Evolutionary conservation across 768 basidiomycete species (phyloP).

Genomic region (Suillus cothurnatus): DNA sequence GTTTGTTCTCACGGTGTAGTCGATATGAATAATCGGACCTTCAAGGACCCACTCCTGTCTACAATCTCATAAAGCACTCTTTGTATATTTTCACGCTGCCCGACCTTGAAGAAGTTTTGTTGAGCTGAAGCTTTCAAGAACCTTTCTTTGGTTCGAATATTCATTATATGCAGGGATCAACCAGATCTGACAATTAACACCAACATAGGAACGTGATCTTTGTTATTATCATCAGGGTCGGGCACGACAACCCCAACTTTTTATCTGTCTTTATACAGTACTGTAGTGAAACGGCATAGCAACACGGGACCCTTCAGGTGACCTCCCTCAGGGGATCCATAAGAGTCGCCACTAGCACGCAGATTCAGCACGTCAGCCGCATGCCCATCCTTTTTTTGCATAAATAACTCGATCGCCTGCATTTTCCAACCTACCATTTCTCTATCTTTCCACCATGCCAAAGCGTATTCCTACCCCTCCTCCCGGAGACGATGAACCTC

Average conservation of each 20-base stretch:
- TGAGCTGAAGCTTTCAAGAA: not conserved
- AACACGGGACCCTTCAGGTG: not conserved
- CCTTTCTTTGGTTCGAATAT: not conserved
- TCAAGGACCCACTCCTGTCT: conserved; percentile 5
- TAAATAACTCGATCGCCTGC: not conserved
- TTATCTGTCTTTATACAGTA: conserved; percentile 1
- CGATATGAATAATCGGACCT: not conserved
- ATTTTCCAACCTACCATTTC: not conserved
- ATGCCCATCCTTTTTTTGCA: conserved; percentile 5
- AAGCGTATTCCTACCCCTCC: conserved; percentile 46
- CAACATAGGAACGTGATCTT: not conserved
- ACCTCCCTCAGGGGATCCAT: not conserved
- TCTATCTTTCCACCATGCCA: conserved; percentile 34
- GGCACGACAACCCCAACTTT: not conserved
- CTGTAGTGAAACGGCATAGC: not conserved
- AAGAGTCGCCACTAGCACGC: conserved; percentile 2
- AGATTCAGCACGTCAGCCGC: not conserved
- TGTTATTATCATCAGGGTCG: not conserved
- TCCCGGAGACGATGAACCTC: conserved; percentile 45
- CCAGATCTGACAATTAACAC: not conserved
- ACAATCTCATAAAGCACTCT: not conserved
- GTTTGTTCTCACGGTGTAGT: not conserved
- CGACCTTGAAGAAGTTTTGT: not conserved
- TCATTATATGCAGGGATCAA: not conserved
- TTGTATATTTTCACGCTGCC: not conserved